These are phyloP conservation scores for Jatropha multifida DNA, from an alignment of 441 rosid genomes.

Conservation along the genomic window DNA sequence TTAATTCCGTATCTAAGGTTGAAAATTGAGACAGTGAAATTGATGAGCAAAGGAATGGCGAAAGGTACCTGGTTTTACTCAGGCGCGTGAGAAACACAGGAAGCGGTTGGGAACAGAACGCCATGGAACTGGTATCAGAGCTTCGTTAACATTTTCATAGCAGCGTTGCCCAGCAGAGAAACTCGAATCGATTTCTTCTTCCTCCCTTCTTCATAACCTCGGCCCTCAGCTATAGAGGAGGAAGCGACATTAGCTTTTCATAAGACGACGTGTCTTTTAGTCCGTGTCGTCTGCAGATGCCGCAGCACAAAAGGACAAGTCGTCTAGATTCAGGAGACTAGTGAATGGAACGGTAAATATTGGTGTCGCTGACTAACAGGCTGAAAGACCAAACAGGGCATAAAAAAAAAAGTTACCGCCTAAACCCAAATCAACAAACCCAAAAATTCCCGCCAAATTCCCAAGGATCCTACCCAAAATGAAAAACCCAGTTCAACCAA, in stretches of 20 bases:
- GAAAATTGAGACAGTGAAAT: constrained; percentile 25
- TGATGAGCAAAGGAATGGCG: constrained; percentile 16
- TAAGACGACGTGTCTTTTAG: no score
- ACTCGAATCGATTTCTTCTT: no score
- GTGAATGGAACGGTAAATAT: no score
- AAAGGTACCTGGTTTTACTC: constrained; percentile 27
- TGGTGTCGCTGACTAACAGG: no score
- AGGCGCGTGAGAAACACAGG: constrained; percentile 11
- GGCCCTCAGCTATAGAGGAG: no score
- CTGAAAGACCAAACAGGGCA: not conserved
- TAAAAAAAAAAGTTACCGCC: constrained; percentile 2
- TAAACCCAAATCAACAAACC: not conserved
- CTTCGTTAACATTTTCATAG: not conserved
- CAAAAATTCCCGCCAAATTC: constrained; percentile 17
- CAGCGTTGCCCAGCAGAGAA: no score
- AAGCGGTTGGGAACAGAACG: constrained; percentile 21
- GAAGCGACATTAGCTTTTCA: no score
- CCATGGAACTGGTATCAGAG: constrained; percentile 25
- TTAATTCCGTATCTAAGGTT: constrained; percentile 15
- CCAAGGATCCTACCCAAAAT: not conserved
- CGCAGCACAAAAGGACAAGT: no score
- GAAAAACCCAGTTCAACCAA: not conserved
- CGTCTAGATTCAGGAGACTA: no score
- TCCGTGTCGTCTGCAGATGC: no score
- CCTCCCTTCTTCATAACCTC: no score